Conservation (phyloP, 2,329 filamentous ascomycete genomes). For the Colletotrichum melonis region DNA sequence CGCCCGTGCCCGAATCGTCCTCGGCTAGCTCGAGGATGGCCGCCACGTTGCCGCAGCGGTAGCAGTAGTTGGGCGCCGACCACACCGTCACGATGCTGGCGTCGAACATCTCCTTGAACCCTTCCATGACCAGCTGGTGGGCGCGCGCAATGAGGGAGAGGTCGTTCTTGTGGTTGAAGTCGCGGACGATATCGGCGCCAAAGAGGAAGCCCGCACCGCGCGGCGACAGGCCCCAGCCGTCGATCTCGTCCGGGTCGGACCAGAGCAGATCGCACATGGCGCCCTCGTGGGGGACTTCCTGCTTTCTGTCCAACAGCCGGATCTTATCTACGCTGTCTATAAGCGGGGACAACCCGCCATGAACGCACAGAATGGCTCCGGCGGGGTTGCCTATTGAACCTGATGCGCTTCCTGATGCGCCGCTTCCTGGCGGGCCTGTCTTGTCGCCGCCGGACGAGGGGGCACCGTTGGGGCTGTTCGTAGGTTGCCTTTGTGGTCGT, state of each 20-base stretch:
- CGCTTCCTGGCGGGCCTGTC: conserved; percentile 82
- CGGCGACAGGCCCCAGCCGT: conserved; percentile 94
- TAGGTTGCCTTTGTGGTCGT: conserved; percentile 37
- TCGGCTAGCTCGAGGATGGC: conserved; percentile 94
- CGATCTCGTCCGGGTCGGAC: conserved; percentile 98
- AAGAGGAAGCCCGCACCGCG: conserved; percentile 96
- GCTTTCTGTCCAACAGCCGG: conserved; percentile 91
- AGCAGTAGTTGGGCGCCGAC: conserved; percentile 97
- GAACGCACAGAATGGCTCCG: conserved; percentile 93
- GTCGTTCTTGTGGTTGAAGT: conserved; percentile 95
- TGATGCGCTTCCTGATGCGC: conserved; percentile 77
- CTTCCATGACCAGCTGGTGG: conserved; percentile 98
- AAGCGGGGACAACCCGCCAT: conserved; percentile 90
- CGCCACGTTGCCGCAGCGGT: conserved; percentile 94
- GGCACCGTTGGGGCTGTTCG: conserved; percentile 43
- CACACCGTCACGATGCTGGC: conserved; percentile 97
- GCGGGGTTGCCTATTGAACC: conserved; percentile 74
- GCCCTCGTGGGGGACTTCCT: conserved; percentile 97
- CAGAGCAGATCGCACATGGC: conserved; percentile 99
- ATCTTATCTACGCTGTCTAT: conserved; percentile 97
- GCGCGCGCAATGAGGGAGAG: conserved; percentile 92
- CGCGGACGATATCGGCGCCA: conserved; percentile 93
- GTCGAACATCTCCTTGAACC: conserved; percentile 99
- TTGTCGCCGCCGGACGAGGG: conserved; percentile 51
- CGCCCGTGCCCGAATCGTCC: conserved; percentile 79